Evolutionary conservation across 768 basidiomycete genomes (phyloP).

Genomic region (Russula sp.): DNA sequence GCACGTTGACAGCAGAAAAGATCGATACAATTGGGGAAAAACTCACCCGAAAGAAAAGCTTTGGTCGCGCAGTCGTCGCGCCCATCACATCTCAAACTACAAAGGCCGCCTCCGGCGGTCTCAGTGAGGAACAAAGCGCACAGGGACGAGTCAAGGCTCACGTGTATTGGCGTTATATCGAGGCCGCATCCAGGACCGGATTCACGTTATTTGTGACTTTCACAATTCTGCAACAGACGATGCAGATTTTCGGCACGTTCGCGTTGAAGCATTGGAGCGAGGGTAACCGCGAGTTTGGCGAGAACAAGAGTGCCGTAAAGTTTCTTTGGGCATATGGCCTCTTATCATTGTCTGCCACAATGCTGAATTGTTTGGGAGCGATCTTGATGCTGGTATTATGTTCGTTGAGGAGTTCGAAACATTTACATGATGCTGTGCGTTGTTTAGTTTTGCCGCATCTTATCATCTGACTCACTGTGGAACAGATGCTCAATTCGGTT

Average conservation of each 20-base stretch:
- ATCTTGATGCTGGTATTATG: conserved; percentile 77
- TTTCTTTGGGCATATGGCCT: conserved; percentile 66
- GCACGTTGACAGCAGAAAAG: conserved; percentile 22
- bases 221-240: conserved; percentile 53
- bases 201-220: conserved; percentile 57
- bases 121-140: conserved; percentile 70
- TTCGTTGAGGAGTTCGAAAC: conserved; percentile 66
- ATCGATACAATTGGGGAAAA: conserved; percentile 44
- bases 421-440: conserved; percentile 73
- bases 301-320: conserved; percentile 53
- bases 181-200: conserved; percentile 72
- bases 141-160: conserved; percentile 74
- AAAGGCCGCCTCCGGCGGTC: conserved; percentile 43
- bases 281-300: conserved; percentile 59
- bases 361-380: conserved; percentile 53
- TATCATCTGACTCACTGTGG: conserved; percentile 11
- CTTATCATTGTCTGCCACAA: conserved; percentile 56
- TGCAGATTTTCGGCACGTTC: conserved; percentile 57
- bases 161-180: conserved; percentile 77
- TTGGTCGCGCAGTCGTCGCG: conserved; percentile 53
- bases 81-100: conserved; percentile 40
- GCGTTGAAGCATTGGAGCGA: conserved; percentile 83
- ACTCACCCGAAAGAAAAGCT: conserved; percentile 54
- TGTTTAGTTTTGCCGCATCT: not conserved
- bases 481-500: conserved; percentile 75